Evolutionary conservation across 257 asterid species (phyloP).

Genomic region (Solanum acaule): DNA sequence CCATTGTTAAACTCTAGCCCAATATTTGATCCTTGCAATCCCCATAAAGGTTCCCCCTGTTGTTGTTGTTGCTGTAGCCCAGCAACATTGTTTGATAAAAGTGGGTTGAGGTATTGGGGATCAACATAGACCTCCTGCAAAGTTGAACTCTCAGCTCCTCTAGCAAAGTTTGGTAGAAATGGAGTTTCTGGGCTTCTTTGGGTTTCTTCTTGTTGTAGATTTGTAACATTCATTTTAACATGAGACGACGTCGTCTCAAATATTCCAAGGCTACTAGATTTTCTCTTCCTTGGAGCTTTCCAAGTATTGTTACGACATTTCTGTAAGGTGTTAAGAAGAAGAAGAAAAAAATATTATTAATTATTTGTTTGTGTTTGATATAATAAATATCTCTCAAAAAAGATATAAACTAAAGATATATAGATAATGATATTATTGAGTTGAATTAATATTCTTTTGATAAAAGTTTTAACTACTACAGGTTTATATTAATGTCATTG

Average conservation of each 20-base stretch:
- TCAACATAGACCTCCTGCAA: not conserved
- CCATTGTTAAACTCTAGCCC: not conserved
- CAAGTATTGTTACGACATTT: conserved; percentile 22
- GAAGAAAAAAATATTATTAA: not conserved
- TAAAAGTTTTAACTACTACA: not conserved
- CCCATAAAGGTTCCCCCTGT: not conserved
- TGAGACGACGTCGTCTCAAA: conserved; percentile 7
- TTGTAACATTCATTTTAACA: not conserved
- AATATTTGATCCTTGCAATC: not conserved
- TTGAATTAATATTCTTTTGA: not conserved
- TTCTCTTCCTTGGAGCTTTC: conserved; percentile 5
- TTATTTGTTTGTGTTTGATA: not conserved
- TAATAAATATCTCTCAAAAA: not conserved
- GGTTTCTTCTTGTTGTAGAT: not conserved
- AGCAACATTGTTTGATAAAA: not conserved
- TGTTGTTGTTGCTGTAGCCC: not conserved
- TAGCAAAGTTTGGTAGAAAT: not conserved
- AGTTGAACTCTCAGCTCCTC: not conserved
- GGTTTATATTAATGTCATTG: not conserved
- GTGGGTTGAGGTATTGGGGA: not conserved
- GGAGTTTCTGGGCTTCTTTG: not conserved
- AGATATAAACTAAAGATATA: not conserved
- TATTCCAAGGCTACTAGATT: not conserved
- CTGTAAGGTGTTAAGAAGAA: not conserved
- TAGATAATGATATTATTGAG: not conserved